Percentiles rank a stretch among this genome's conserved stretches.
Evolutionary conservation across 805 yeast species (phyloP).

Genomic region (Torulaspora microellipsoides): DNA sequence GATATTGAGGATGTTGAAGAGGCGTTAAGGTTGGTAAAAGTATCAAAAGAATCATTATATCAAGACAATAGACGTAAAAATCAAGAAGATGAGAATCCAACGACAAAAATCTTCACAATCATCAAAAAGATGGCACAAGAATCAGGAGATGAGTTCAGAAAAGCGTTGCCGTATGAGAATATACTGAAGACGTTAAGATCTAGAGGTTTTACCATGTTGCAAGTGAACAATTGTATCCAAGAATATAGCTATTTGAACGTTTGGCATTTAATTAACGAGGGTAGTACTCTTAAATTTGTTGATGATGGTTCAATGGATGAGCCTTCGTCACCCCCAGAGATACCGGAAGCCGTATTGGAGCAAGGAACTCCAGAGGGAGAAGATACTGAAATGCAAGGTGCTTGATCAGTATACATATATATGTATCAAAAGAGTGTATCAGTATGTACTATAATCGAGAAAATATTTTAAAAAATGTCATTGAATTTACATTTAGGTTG

Average conservation of each 20-base stretch:
- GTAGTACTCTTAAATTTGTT: constrained; percentile 55
- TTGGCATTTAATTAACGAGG: constrained; percentile 73
- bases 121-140: constrained; percentile 54
- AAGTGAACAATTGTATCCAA: constrained; percentile 66
- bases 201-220: constrained; percentile 79
- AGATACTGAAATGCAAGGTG: constrained; percentile 8
- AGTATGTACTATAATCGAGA: constrained; percentile 4
- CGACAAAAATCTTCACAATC: constrained; percentile 66
- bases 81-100: constrained; percentile 59
- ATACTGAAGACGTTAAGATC: constrained; percentile 64
- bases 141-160: constrained; percentile 33
- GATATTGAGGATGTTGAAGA: constrained; percentile 85
- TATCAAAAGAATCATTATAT: constrained; percentile 78
- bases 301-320: constrained; percentile 38
- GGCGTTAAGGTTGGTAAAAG: constrained; percentile 80
- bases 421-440: background rate
- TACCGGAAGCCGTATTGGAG: background rate
- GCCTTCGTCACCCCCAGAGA: constrained; percentile 1
- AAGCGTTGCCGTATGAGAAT: constrained; percentile 39
- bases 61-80: constrained; percentile 45
- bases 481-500: no score
- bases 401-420: background rate
- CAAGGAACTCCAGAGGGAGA: constrained; percentile 2
- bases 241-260: constrained; percentile 70
- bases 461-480: no score